These are phyloP conservation scores for Erigeron canadensis DNA, from an alignment of 129 eudicot genomes.

Conservation along the genomic window DNA sequence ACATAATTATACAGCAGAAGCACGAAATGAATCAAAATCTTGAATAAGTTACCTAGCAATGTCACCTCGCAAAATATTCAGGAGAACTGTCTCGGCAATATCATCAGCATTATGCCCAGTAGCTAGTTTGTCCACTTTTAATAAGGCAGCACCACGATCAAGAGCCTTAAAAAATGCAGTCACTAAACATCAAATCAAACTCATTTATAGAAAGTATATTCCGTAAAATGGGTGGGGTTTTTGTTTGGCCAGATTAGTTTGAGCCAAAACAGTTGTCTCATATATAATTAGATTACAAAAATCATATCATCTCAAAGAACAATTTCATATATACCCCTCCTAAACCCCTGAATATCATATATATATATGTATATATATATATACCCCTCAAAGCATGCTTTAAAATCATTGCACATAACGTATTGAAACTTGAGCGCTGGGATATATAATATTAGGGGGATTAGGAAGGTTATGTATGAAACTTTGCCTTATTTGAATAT, in stretches of 20 bases:
- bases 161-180: conserved; percentile 56
- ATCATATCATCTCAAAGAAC: too few species aligned
- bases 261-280: neutral
- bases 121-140: conserved; percentile 89
- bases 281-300: too few species aligned
- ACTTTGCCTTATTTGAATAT: neutral
- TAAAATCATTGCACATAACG: too few species aligned
- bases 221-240: neutral
- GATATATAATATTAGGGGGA: too few species aligned
- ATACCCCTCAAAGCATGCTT: too few species aligned
- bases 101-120: conserved; percentile 99
- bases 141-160: conserved; percentile 96
- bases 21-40: neutral
- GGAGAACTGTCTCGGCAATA: conserved; percentile 89
- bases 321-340: too few species aligned
- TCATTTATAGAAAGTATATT: neutral
- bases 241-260: neutral
- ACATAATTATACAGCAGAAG: conserved; percentile 2
- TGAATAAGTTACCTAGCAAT: conserved; percentile 70
- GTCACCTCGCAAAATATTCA: conserved; percentile 93
- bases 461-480: too few species aligned
- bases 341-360: too few species aligned
- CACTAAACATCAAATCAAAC: conserved; percentile 1
- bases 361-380: too few species aligned
- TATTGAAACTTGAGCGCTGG: too few species aligned